Evolutionary conservation across 139 green algal genomes (phyloP).

Genomic region (Haematococcus sp.): DNA sequence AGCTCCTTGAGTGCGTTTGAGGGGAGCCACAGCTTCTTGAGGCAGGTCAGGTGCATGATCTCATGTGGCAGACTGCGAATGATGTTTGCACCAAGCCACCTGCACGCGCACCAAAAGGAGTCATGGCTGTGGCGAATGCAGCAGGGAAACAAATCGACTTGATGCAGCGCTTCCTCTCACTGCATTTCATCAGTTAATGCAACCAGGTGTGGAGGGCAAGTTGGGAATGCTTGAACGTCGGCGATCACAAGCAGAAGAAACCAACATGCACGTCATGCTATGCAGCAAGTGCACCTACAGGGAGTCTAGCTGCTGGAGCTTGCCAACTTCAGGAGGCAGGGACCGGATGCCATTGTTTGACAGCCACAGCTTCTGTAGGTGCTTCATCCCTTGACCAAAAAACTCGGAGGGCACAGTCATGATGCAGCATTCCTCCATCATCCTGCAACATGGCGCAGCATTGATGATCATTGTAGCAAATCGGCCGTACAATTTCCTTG

Average conservation of each 20-base stretch:
- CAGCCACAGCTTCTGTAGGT: conserved; percentile 45
- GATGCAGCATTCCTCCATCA: conserved; percentile 40
- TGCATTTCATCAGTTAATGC: too few species aligned
- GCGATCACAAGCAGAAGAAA: too few species aligned
- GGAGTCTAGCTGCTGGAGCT: conserved; percentile 28
- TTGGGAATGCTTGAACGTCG: too few species aligned
- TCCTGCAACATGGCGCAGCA: background rate
- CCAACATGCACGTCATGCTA: too few species aligned
- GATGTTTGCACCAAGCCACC: background rate
- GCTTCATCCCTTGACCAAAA: background rate
- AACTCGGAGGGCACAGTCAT: conserved; percentile 21
- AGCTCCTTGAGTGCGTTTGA: conserved; percentile 34
- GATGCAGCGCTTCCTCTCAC: too few species aligned
- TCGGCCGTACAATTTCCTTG: too few species aligned
- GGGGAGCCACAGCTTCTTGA: conserved; percentile 39
- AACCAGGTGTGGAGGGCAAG: too few species aligned
- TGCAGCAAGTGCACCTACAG: too few species aligned
- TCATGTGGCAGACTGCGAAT: background rate
- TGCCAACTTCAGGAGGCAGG: conserved; percentile 25
- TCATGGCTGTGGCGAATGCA: too few species aligned
- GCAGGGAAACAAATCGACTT: too few species aligned
- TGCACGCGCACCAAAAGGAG: too few species aligned
- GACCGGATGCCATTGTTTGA: conserved; percentile 38
- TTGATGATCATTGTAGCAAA: too few species aligned
- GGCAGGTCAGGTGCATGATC: conserved; percentile 2